Evolutionary conservation across 2,329 filamentous ascomycete species (phyloP).

Genomic region (Fusarium chuoi): DNA sequence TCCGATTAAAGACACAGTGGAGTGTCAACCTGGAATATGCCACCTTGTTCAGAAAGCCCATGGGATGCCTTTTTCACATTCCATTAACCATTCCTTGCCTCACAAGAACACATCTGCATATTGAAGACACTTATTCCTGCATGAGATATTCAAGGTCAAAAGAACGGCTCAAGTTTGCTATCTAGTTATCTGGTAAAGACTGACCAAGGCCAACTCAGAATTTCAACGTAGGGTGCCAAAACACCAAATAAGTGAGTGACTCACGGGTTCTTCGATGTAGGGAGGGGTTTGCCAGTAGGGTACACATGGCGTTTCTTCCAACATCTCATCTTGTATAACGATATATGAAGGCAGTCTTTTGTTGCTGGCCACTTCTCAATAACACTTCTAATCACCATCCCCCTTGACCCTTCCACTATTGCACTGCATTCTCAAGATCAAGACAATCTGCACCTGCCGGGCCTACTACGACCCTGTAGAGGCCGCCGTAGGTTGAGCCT

Average conservation of each 20-base stretch:
- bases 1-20: background rate
- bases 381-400: conserved; percentile 11
- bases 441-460: conserved; percentile 46
- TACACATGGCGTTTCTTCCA: conserved; percentile 10
- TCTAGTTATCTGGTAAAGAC: conserved; percentile 40
- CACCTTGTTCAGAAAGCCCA: background rate
- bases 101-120: background rate
- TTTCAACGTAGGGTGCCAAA: conserved; percentile 27
- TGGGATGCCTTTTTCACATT: conserved; percentile 5
- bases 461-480: conserved; percentile 32
- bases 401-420: conserved; percentile 30
- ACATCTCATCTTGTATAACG: conserved; percentile 13
- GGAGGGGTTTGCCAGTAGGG: conserved; percentile 7
- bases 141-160: conserved; percentile 12
- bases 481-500: conserved; percentile 33
- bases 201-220: conserved; percentile 40
- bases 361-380: conserved; percentile 11
- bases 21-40: background rate
- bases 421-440: conserved; percentile 41
- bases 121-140: background rate
- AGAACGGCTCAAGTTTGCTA: conserved; percentile 40
- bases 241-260: conserved; percentile 26
- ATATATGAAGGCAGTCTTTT: conserved; percentile 2
- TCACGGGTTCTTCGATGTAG: conserved; percentile 13
- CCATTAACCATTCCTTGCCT: background rate